These are phyloP conservation scores for Candida broadrunensis DNA, from an alignment of 805 yeast genomes.

Conservation along the genomic window DNA sequence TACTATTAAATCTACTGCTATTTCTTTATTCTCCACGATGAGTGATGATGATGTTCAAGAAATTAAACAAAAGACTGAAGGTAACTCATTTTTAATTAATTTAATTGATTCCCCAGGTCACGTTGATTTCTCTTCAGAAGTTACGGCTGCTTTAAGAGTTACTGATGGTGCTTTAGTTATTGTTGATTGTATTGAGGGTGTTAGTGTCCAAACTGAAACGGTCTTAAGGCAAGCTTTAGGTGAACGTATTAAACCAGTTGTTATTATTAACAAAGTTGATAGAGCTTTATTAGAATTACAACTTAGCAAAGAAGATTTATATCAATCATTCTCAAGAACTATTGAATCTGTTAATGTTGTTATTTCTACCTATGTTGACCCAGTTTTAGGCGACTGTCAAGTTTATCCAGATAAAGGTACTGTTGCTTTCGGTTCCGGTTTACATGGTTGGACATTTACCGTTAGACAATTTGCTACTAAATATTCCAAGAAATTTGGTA, in stretches of 20 bases:
- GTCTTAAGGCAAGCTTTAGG: slow-evolving; percentile 98
- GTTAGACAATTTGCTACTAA: slow-evolving; percentile 97
- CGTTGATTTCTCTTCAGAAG: slow-evolving; percentile 99
- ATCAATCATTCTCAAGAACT: slow-evolving; percentile 98
- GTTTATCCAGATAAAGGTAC: slow-evolving; percentile 99
- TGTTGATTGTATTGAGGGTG: slow-evolving; percentile 99
- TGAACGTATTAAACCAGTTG: slow-evolving; percentile 99
- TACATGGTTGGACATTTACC: slow-evolving; percentile 99
- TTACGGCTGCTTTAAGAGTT: slow-evolving; percentile 99
- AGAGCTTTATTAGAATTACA: slow-evolving; percentile 99
- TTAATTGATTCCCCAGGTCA: slow-evolving; percentile 99
- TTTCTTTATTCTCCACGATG: slow-evolving; percentile 90
- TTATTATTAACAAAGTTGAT: slow-evolving; percentile 98
- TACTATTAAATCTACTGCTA: slow-evolving; percentile 98
- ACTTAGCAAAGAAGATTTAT: slow-evolving; percentile 97
- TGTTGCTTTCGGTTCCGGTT: slow-evolving; percentile 99
- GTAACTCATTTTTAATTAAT: slow-evolving; percentile 94
- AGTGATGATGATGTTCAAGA: slow-evolving; percentile 79
- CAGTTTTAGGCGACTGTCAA: slow-evolving; percentile 90
- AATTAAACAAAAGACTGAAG: slow-evolving; percentile 88
- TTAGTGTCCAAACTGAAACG: slow-evolving; percentile 99
- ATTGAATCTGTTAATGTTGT: slow-evolving; percentile 99
- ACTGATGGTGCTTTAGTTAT: slow-evolving; percentile 99
- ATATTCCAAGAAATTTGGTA: slow-evolving; percentile 99
- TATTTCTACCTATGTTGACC: slow-evolving; percentile 91